phyloP scores from a whole-genome alignment of 495 filamentous ascomycete genomes.

The Penicillium nucicola region DNA sequence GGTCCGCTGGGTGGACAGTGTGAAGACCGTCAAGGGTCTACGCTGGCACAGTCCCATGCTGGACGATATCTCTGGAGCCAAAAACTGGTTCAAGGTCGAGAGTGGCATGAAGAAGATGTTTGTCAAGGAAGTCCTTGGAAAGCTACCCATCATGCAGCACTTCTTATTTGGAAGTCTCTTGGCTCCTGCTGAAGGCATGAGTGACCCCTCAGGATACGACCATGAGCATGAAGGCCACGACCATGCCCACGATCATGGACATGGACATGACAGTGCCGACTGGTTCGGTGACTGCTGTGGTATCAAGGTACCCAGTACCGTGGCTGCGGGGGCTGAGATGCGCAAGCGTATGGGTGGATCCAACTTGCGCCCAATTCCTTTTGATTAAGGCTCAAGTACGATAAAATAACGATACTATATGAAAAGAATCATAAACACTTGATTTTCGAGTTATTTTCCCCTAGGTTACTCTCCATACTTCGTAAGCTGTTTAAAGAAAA shows the following conservation, averaged over 20 bases:
- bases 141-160: slow-evolving; percentile 97
- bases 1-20: slow-evolving; percentile 88
- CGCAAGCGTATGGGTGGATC: slow-evolving; percentile 66
- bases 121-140: slow-evolving; percentile 84
- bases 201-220: slow-evolving; percentile 45
- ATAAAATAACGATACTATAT: slow-evolving; percentile 2
- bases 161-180: slow-evolving; percentile 88
- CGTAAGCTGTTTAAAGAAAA: too few relatives aligned
- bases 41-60: slow-evolving; percentile 98
- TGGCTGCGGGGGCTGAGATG: slow-evolving; percentile 84
- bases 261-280: slow-evolving; percentile 38
- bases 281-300: slow-evolving; percentile 97
- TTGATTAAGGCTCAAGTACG: slow-evolving; percentile 57
- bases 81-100: slow-evolving; percentile 89
- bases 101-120: slow-evolving; percentile 97
- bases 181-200: slow-evolving; percentile 79
- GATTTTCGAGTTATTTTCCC: too few relatives aligned
- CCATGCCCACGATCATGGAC: slow-evolving; percentile 59
- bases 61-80: slow-evolving; percentile 92
- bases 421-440: neutral
- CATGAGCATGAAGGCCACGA: slow-evolving; percentile 58
- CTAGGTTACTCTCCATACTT: too few relatives aligned
- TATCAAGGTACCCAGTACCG: slow-evolving; percentile 92
- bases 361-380: slow-evolving; percentile 79
- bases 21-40: slow-evolving; percentile 93